Conservation (phyloP, 2,329 filamentous ascomycete genomes). For the Arthrobotrys iridis region DNA sequence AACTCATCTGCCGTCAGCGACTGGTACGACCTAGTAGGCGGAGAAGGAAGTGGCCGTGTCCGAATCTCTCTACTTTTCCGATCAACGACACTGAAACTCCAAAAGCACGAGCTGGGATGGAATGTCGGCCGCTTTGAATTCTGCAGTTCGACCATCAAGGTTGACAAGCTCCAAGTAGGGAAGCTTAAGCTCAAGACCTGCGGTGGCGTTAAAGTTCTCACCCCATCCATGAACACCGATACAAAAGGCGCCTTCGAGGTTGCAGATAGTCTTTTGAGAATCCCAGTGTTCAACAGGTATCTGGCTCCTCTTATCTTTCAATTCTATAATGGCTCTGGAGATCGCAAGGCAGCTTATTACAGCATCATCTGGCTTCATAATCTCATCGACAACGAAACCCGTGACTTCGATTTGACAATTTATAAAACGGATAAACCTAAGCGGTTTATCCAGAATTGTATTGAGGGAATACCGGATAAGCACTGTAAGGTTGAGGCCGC, state of each 20-base stretch:
- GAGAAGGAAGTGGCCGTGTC: constrained; percentile 88
- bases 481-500: constrained; percentile 81
- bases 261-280: constrained; percentile 66
- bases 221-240: constrained; percentile 61
- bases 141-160: constrained; percentile 74
- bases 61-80: constrained; percentile 90
- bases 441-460: constrained; percentile 89
- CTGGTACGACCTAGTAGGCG: constrained; percentile 95
- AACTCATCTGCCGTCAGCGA: constrained; percentile 85
- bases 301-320: constrained; percentile 90
- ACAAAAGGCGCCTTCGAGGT: constrained; percentile 25
- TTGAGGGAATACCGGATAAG: constrained; percentile 79
- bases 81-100: constrained; percentile 83
- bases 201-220: constrained; percentile 56
- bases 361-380: constrained; percentile 87
- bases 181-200: constrained; percentile 51
- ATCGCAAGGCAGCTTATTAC: constrained; percentile 64
- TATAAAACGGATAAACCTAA: constrained; percentile 81
- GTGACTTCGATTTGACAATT: constrained; percentile 85
- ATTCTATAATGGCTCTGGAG: constrained; percentile 68
- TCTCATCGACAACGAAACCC: constrained; percentile 80
- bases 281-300: constrained; percentile 91
- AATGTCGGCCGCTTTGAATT: constrained; percentile 96
- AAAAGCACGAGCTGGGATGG: constrained; percentile 86
- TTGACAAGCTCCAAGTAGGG: constrained; percentile 65